A percentile compares a stretch with the other conserved stretches of the same genome.
These are phyloP conservation scores for Ascobolus immersus DNA, from an alignment of 495 filamentous ascomycete genomes.

Conservation along the genomic window DNA sequence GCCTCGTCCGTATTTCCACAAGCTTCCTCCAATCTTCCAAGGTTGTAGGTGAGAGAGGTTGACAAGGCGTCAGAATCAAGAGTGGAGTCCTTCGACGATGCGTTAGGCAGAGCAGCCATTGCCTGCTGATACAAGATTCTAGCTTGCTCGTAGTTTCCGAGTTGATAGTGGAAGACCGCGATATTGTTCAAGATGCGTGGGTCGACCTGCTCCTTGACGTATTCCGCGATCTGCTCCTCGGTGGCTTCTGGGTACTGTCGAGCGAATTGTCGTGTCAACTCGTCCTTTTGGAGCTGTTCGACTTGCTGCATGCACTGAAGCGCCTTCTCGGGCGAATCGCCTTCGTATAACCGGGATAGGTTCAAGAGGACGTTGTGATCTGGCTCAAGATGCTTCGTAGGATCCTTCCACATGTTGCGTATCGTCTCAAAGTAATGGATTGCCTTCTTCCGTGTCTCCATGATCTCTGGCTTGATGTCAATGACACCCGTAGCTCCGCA, in stretches of 20 bases:
- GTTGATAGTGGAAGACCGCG: constrained; percentile 75
- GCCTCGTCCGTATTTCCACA: constrained; percentile 58
- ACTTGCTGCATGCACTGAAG: constrained; percentile 74
- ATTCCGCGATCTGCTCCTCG: constrained; percentile 35
- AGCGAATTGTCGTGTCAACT: constrained; percentile 7
- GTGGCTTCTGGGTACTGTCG: constrained; percentile 31
- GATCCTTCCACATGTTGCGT: constrained; percentile 69
- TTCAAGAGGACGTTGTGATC: constrained; percentile 82
- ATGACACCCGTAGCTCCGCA: constrained; percentile 30
- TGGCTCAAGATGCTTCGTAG: constrained; percentile 48
- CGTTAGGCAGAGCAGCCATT: constrained; percentile 48
- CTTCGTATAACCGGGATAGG: constrained; percentile 72
- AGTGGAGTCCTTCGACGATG: constrained; percentile 37
- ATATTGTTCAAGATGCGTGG: constrained; percentile 93
- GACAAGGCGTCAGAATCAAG: constrained; percentile 72
- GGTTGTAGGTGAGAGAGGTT: constrained; percentile 83
- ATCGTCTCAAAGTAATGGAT: constrained; percentile 57
- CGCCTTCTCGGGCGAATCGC: constrained; percentile 61
- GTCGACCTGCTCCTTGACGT: no score
- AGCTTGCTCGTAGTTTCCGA: constrained; percentile 56
- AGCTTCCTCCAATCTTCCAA: constrained; percentile 86
- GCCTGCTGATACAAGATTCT: constrained; percentile 70
- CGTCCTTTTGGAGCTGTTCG: constrained; percentile 48
- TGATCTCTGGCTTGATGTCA: constrained; percentile 65
- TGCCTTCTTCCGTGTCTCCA: constrained; percentile 54